These are phyloP conservation scores for Aspergillus campestris DNA, from an alignment of 495 filamentous ascomycete species.

Conservation along the genomic window DNA sequence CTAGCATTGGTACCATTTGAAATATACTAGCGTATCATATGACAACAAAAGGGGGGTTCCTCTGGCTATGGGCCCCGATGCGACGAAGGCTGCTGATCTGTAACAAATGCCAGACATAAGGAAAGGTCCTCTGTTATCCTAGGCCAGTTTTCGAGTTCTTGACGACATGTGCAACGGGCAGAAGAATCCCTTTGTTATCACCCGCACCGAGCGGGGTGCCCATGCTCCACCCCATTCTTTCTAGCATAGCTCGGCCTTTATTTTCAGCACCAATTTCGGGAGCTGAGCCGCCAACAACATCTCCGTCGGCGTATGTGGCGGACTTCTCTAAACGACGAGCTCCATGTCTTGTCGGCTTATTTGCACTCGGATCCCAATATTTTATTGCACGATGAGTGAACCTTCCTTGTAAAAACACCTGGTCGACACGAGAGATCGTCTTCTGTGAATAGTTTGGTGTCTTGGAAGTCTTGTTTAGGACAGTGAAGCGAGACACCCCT, in stretches of 20 bases:
- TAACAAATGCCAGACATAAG: no score
- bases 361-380: slow-evolving; percentile 17
- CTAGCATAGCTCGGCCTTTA: slow-evolving; percentile 77
- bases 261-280: slow-evolving; percentile 80
- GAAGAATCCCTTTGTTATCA: slow-evolving; percentile 80
- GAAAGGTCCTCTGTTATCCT: slow-evolving; percentile 38
- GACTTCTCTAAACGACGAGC: slow-evolving; percentile 34
- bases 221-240: slow-evolving; percentile 95
- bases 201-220: slow-evolving; percentile 78
- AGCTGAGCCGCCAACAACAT: slow-evolving; percentile 76
- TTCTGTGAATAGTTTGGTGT: slow-evolving; percentile 47
- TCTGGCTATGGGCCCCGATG: no score
- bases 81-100: no score
- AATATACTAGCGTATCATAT: no score
- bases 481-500: slow-evolving; percentile 63
- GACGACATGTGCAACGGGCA: slow-evolving; percentile 80
- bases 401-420: slow-evolving; percentile 24
- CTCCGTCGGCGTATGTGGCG: slow-evolving; percentile 70
- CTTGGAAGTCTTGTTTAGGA: slow-evolving; percentile 62
- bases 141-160: slow-evolving; percentile 80
- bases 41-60: no score
- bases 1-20: no score
- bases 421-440: slow-evolving; percentile 29
- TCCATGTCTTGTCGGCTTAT: slow-evolving; percentile 20
- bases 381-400: slow-evolving; percentile 27